Base-by-base conservation (phyloP, 2,329 filamentous ascomycete genomes). In the Reticulascus tulasneorum region DNA sequence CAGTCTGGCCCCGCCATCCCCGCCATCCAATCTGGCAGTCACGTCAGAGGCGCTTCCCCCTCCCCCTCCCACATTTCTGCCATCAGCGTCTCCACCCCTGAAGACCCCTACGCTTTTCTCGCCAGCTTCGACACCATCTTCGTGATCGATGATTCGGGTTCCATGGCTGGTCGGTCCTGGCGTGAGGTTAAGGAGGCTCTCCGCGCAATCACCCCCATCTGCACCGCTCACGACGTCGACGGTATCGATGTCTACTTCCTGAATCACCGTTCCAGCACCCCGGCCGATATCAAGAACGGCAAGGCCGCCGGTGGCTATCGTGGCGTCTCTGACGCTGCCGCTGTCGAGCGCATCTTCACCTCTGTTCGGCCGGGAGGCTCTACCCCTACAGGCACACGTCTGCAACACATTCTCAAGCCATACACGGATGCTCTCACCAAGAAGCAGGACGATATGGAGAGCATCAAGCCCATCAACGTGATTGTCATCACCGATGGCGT, bases 231-330 rank as follows among this genome's bases (percentile, higher is more conserved):
- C 58, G 91, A 97, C 56, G 63, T 69, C 1, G 86, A 96, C 58
- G 91, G 91, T 16, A 81, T 97, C 48, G 91, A 97, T 55, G 69
- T 97, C 45, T 89, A 86, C 71, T 97, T 97, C 60, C 69, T 97
- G 23, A 96, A 97, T 63, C 75, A 84, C 54, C 54, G 57, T 23
- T 68, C 64, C 44, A 57, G 41, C 6, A 52, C 62, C 18, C 39
- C 42, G 0, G 65, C 69, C n/a, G 49, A 53, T 5, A 38, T 38
- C 7, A 23, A 29, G 6, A 49, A 44, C 2, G 40, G 53, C 9
- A 58, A 56, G 15, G 60, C 67, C 34, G 60, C 66, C 2, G 63
- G 69, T 1, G 77, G 76, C 5, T 90, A 86, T 62, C 69, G 69
- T 47, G 79, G 84, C 40, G 71, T 96, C 45, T 76, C 58, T 0